These are phyloP conservation scores for Podospora fimiseda DNA, from an alignment of 495 filamentous ascomycete genomes.

Conservation along the genomic window DNA sequence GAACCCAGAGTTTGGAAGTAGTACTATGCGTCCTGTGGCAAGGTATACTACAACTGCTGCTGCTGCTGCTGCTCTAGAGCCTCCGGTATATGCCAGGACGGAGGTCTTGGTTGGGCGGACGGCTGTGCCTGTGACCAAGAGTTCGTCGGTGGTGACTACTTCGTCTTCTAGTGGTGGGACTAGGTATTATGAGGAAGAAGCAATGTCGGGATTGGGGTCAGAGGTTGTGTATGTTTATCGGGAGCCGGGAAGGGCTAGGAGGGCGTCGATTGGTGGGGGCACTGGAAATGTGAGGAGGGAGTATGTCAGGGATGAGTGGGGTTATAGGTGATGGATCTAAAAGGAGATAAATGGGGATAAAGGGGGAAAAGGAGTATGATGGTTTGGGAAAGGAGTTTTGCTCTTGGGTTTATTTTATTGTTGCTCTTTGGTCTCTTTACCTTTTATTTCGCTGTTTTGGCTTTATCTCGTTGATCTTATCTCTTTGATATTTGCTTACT, in stretches of 20 bases:
- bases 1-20: too few relatives aligned
- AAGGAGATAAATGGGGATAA: too few relatives aligned
- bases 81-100: background rate
- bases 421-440: too few relatives aligned
- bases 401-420: too few relatives aligned
- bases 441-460: background rate
- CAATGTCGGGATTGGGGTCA: background rate
- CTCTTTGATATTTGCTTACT: background rate
- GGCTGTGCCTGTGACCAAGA: background rate
- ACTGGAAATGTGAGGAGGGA: background rate
- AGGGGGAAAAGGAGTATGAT: too few relatives aligned
- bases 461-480: background rate
- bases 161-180: background rate
- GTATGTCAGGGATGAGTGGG: background rate
- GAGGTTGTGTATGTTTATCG: background rate
- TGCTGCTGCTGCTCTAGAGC: background rate
- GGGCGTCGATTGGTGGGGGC: background rate
- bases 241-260: background rate
- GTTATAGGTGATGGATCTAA: background rate
- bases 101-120: background rate
- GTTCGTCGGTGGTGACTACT: background rate
- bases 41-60: background rate
- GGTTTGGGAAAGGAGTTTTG: too few relatives aligned
- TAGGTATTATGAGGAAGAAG: background rate
- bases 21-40: too few relatives aligned